Evolutionary conservation across 1,139 yeast species (phyloP).

Genomic region (Saccharomyces hybrid): DNA sequence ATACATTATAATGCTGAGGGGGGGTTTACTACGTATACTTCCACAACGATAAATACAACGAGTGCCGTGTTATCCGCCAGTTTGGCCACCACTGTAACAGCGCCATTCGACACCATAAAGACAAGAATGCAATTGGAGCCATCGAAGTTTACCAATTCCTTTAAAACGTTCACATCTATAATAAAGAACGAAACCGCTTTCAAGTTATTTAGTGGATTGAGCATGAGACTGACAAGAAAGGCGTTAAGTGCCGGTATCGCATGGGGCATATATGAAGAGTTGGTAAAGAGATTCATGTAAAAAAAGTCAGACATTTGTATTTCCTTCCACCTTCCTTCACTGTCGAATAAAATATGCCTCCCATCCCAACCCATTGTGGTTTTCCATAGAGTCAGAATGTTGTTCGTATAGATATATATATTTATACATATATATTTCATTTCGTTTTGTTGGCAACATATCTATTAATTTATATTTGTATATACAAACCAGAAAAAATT

Average conservation of each 20-base stretch:
- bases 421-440: neutral
- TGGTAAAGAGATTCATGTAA: conserved; percentile 41
- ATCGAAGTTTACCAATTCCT: conserved; percentile 35
- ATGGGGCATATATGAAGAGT: conserved; percentile 93
- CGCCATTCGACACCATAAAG: conserved; percentile 91
- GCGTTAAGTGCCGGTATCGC: conserved; percentile 91
- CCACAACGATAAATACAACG: conserved; percentile 56
- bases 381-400: neutral
- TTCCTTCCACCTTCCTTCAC: too few species aligned
- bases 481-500: neutral
- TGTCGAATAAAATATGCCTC: too few species aligned
- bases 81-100: conserved; percentile 77
- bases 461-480: too few species aligned
- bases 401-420: neutral
- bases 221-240: conserved; percentile 73
- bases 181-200: conserved; percentile 50
- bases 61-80: conserved; percentile 74
- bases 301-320: neutral
- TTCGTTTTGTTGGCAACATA: too few species aligned
- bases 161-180: conserved; percentile 35
- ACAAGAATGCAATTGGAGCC: conserved; percentile 80
- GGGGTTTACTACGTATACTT: conserved; percentile 33
- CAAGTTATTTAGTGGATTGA: conserved; percentile 73
- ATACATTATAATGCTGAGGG: conserved; percentile 15
- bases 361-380: too few species aligned